Evolutionary conservation across 2,329 filamentous ascomycete species (phyloP).

Genomic region (Mariannaea sp.): DNA sequence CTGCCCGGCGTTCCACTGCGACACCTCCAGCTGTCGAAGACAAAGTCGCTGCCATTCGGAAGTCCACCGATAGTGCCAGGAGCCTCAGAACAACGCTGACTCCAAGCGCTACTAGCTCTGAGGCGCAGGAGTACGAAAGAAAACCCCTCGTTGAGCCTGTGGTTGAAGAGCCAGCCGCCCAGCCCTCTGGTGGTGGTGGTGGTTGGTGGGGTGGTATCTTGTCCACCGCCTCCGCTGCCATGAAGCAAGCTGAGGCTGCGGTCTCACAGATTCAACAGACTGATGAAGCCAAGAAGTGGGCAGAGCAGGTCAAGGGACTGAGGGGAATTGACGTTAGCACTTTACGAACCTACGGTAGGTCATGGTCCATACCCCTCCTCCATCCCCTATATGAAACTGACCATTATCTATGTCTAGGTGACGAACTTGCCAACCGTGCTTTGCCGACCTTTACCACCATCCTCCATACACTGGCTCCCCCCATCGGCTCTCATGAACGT

Average conservation of each 20-base stretch:
- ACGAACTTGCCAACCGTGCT: constrained; percentile 83
- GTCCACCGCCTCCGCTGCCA: constrained; percentile 80
- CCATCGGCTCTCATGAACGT: constrained; percentile 95
- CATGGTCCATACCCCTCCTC: background rate
- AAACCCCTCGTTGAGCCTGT: constrained; percentile 53
- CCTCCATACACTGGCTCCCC: constrained; percentile 91
- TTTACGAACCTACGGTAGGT: constrained; percentile 57
- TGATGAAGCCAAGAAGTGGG: constrained; percentile 95
- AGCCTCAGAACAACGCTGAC: constrained; percentile 75
- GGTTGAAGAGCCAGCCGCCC: constrained; percentile 38
- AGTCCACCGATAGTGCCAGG: constrained; percentile 77
- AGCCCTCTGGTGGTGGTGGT: constrained; percentile 66
- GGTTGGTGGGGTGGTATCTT: constrained; percentile 90
- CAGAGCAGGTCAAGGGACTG: constrained; percentile 82
- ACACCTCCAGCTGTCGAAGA: constrained; percentile 68
- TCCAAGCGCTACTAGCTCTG: constrained; percentile 67
- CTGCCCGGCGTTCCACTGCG: constrained; percentile 51
- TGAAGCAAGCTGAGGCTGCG: constrained; percentile 90
- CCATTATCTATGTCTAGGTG: constrained; percentile 67
- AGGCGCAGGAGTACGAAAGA: constrained; percentile 62
- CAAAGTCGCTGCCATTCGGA: constrained; percentile 59
- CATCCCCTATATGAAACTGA: constrained; percentile 4
- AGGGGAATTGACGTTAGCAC: constrained; percentile 70
- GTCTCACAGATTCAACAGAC: constrained; percentile 96
- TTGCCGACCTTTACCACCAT: constrained; percentile 94